A percentile compares a stretch with the other conserved stretches of the same genome.
Conservation (phyloP, 2,329 filamentous ascomycete genomes). For the Talaromyces amestolkiae region DNA sequence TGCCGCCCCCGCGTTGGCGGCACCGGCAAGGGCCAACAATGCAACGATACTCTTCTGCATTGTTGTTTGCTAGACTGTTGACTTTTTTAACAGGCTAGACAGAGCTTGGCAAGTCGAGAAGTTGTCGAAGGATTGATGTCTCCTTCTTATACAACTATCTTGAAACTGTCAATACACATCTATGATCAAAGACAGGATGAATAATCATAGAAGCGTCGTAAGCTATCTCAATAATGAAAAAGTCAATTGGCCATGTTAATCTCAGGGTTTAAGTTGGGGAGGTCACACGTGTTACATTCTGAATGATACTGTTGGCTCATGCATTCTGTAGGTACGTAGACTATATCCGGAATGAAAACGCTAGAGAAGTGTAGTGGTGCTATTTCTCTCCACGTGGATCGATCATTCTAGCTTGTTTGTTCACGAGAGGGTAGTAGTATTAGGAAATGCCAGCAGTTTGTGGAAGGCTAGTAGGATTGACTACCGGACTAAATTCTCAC, state of each 20-base stretch:
- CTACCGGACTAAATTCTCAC: neutral
- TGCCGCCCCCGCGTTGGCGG: constrained; percentile 29
- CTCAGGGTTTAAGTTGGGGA: neutral
- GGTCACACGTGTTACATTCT: constrained; percentile 5
- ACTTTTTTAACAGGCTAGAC: neutral
- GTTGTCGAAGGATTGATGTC: neutral
- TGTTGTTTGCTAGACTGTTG: neutral
- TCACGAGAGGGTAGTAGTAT: neutral
- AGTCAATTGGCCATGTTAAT: neutral
- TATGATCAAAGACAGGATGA: neutral
- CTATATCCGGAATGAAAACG: neutral
- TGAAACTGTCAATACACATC: neutral
- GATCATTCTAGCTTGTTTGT: neutral
- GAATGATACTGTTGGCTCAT: neutral
- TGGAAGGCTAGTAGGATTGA: neutral
- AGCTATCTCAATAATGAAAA: neutral
- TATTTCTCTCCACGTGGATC: neutral
- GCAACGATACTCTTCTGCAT: constrained; percentile 17
- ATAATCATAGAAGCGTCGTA: neutral
- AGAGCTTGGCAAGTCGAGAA: neutral
- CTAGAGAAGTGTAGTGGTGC: neutral
- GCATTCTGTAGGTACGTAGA: neutral
- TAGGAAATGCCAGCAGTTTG: neutral
- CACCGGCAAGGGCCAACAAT: constrained; percentile 7
- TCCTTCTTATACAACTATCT: neutral